These are phyloP conservation scores for Apiosordaria backusii DNA, from an alignment of 495 filamentous ascomycete species.

Conservation along the genomic window DNA sequence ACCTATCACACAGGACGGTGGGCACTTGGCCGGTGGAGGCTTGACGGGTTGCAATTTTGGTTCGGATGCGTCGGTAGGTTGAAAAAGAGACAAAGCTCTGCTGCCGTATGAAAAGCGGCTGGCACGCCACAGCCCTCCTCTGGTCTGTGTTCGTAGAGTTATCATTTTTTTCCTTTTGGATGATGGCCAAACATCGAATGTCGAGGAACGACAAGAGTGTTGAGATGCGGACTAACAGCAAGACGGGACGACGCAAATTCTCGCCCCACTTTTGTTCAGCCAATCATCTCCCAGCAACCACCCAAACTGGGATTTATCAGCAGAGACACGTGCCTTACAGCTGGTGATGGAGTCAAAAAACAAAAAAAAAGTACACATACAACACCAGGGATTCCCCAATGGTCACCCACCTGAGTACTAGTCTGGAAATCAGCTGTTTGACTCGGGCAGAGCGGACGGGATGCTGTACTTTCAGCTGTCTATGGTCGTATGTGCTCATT, in stretches of 20 bases:
- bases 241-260: neutral
- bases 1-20: neutral
- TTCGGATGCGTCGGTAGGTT: neutral
- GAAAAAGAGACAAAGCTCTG: neutral
- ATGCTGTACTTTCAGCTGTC: constrained; percentile 31
- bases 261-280: neutral
- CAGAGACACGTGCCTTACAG: neutral
- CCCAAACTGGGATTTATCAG: neutral
- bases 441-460: constrained; percentile 52
- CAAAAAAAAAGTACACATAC: constrained; percentile 20
- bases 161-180: neutral
- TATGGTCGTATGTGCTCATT: constrained; percentile 10
- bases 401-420: constrained; percentile 51
- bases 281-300: neutral
- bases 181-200: neutral
- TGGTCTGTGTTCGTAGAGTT: neutral
- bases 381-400: constrained; percentile 32
- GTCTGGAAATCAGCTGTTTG: constrained; percentile 33
- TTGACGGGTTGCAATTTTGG: neutral
- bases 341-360: constrained; percentile 1
- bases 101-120: neutral
- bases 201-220: neutral
- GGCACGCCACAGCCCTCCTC: neutral
- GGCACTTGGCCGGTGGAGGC: neutral
- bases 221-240: neutral